Evolutionary conservation across 805 yeast species (phyloP).

Genomic region (Metschnikowia baotianmanensis): DNA sequence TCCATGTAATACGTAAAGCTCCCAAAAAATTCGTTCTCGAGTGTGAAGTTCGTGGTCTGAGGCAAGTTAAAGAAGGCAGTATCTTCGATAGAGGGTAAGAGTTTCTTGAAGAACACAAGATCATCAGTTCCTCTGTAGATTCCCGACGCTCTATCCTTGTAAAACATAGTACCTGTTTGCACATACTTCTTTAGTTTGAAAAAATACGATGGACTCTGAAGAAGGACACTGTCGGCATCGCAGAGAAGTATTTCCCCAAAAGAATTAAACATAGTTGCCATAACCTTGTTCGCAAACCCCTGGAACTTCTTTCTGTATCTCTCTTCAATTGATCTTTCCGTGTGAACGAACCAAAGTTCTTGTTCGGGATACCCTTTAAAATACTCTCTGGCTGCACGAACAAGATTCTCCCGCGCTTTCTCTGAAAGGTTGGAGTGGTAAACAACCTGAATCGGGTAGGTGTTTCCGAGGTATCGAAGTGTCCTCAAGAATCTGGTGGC

Average conservation of each 20-base stretch:
- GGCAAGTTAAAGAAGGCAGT: conserved; percentile 29
- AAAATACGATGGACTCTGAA: conserved; percentile 29
- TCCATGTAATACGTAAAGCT: conserved; percentile 40
- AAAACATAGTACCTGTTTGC: conserved; percentile 28
- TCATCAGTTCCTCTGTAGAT: conserved; percentile 36
- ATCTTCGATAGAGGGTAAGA: conserved; percentile 40
- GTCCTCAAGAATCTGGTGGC: conserved; percentile 26
- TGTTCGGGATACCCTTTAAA: conserved; percentile 23
- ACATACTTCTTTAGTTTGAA: conserved; percentile 35
- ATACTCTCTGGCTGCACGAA: conserved; percentile 14
- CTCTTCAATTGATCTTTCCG: conserved; percentile 20
- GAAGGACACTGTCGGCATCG: conserved; percentile 54
- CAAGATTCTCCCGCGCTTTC: conserved; percentile 5
- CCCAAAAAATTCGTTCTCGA: conserved; percentile 30
- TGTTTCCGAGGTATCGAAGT: conserved; percentile 32
- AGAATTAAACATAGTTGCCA: conserved; percentile 18
- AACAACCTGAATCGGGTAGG: conserved; percentile 41
- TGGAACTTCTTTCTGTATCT: conserved; percentile 29
- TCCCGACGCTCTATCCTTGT: conserved; percentile 16
- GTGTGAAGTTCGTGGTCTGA: conserved; percentile 33
- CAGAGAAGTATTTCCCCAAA: conserved; percentile 34
- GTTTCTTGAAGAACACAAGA: conserved; percentile 43
- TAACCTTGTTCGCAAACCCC: conserved; percentile 33
- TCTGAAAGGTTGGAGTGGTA: conserved; percentile 22
- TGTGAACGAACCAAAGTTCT: conserved; percentile 41